These are phyloP conservation scores for Saturnispora dispora DNA, from an alignment of 805 yeast species.

Conservation along the genomic window DNA sequence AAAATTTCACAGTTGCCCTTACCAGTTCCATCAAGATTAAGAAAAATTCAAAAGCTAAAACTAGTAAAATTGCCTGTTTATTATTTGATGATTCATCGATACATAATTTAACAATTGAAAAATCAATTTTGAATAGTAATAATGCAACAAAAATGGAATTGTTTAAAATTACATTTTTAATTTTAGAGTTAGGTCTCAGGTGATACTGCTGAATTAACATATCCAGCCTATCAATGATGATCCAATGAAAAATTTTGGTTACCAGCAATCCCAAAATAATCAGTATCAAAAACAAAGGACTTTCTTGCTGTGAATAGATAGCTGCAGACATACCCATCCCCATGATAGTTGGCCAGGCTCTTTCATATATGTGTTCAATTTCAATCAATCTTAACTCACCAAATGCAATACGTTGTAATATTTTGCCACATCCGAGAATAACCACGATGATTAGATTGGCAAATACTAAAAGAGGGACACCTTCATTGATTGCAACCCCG, in stretches of 20 bases:
- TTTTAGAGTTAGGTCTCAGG: constrained; percentile 17
- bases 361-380: constrained; percentile 61
- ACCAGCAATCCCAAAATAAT: constrained; percentile 33
- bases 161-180: constrained; percentile 24
- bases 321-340: constrained; percentile 51
- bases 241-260: constrained; percentile 69
- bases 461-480: constrained; percentile 34
- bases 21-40: constrained; percentile 48
- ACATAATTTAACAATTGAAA: constrained; percentile 42
- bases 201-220: constrained; percentile 36
- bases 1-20: constrained; percentile 36
- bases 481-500: constrained; percentile 42
- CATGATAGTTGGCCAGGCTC: constrained; percentile 55
- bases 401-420: constrained; percentile 47
- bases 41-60: constrained; percentile 72
- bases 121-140: constrained; percentile 42
- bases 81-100: constrained; percentile 47
- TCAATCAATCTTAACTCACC: constrained; percentile 73
- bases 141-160: constrained; percentile 38
- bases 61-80: constrained; percentile 47
- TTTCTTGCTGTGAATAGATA: constrained; percentile 38
- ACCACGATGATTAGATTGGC: constrained; percentile 36
- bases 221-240: constrained; percentile 44
- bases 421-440: constrained; percentile 33
- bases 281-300: constrained; percentile 34